Base-by-base conservation (phyloP, 768 basidiomycete genomes). In the Leucocoprinus sp. region DNA sequence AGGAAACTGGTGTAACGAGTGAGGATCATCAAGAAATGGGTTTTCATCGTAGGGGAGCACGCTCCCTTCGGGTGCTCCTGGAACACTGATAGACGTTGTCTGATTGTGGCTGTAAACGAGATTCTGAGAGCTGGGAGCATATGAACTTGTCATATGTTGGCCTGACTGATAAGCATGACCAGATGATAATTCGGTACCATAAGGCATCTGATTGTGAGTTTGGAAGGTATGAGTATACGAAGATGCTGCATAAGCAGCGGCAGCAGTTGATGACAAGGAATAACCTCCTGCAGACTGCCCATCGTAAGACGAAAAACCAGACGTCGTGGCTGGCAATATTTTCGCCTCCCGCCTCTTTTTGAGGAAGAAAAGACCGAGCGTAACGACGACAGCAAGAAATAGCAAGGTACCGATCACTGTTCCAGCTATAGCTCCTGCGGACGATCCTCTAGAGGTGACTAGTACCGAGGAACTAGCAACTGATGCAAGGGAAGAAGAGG, bases 351-450 rank as follows among this genome's bases (percentile, higher is more conserved):
- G 48, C 28, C 38, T 44, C 28, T 28, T 72, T 58, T 54, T 62
- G 47, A 80, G 52, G 62, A 68, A 76, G 57, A 76, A 80, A 7
- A 77, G 55, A 6, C 66, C 72, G 14, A 83, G 60, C 2, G 72
- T 70, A 22, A 75, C 62, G 18, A 72, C 55, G 12, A 69, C 69
- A n/a, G 76, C 71, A 17, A 80, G 54, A 45, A 76, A 77, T 27
- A 79, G 51, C 23, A 82, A 57, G 23, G 61, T 70, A 37, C 79
- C 78, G 29, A 78, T 66, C 8, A 74, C 74, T 19, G 71, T 70
- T 19, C 71, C 76, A 6, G 70, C 70, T 37, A 80, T 72, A 36
- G 69, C 71, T 22, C 69, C 71, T 5, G 67, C 65, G 5, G 74
- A 64, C 15, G 66, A 53, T 6, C 60, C 55, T 8, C 46, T 39